Base-by-base conservation (phyloP, 2,329 filamentous ascomycete genomes). In the Emergomyces africanus region DNA sequence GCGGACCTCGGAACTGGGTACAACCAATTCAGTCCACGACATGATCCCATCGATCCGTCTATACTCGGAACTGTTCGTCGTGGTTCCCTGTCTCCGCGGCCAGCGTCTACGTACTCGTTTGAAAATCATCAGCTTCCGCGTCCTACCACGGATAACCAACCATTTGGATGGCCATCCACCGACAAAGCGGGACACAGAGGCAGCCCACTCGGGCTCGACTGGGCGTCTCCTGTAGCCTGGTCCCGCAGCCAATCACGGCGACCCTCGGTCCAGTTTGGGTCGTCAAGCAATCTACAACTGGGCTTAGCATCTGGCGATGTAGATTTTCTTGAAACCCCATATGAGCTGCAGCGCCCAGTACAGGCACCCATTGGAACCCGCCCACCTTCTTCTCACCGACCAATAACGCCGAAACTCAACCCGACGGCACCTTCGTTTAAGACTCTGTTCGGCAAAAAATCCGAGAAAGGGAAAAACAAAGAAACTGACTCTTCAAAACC, bases 341-440 rank as follows among this genome's bases (percentile, higher is more conserved):
- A 75, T 48, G 75, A 78, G 50, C 77, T 75, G 20, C 74, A 72
- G 41, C 78, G 79, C 5, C 79, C 81, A 33, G 75, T 81, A 2
- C 81, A 84, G 61, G 82, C 81, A 3, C 83, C 83, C 0, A 96
- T 97, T 64, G 92, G 92, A 28, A 95, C 89, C 53, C 84, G 86
- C 2, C 89, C 87, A 71, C 71, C 81, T 67, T 77, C 78, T 53
- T 77, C 78, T 67, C 76, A 85, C 69, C 72, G 84, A 71, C 75
- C 74, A 57, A 68, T 78, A 46, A 77, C 85, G 73, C 66, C 83
- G 53, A 80, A 81, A 65, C 79, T 97, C 33, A 97, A 99, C 67
- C 94, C 94, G 8, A 83, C 89, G 6, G 94, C 92, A 0, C 91
- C 91, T 9, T 89, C 87, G 0, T 97, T 97, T 70, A 92, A 87